These are phyloP conservation scores for Saccharomycopsis fermentans DNA, from an alignment of 805 yeast genomes.

Conservation along the genomic window DNA sequence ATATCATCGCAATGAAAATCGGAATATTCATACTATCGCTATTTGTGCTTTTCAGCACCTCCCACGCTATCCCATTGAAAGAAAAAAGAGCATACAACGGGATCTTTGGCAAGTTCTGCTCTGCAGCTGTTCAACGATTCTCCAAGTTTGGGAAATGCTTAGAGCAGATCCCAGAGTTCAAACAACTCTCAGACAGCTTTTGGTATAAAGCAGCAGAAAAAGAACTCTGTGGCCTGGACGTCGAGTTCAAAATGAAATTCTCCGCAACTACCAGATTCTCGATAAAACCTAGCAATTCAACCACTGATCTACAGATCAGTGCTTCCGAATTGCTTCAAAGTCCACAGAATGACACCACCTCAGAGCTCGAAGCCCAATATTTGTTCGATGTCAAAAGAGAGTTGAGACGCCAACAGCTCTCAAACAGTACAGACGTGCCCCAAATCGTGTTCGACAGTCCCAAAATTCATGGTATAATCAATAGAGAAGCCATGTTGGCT, in stretches of 20 bases:
- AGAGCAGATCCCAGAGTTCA: slow-evolving; percentile 7
- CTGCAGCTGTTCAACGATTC: slow-evolving; percentile 5
- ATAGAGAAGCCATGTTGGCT: too few species aligned
- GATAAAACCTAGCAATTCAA: background rate
- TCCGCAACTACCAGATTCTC: background rate
- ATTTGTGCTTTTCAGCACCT: background rate
- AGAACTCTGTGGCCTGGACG: slow-evolving; percentile 13
- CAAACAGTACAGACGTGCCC: background rate
- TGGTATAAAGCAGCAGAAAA: slow-evolving; percentile 17
- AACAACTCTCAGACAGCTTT: slow-evolving; percentile 8
- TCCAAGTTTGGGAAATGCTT: slow-evolving; percentile 14
- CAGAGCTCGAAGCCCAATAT: slow-evolving; percentile 7
- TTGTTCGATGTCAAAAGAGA: slow-evolving; percentile 4
- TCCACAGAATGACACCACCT: slow-evolving; percentile 3
- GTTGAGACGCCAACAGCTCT: background rate
- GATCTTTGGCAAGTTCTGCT: slow-evolving; percentile 14
- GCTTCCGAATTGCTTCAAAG: background rate
- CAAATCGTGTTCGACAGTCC: background rate
- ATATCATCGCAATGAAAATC: background rate
- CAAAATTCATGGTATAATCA: too few species aligned
- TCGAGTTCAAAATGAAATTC: background rate
- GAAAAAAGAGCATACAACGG: slow-evolving; percentile 10
- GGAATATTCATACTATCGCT: background rate
- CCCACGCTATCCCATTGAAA: background rate
- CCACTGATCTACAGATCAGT: background rate